These are phyloP conservation scores for Aspergillus oerlinghausenensis DNA, from an alignment of 2,329 filamentous ascomycete genomes.

Conservation along the genomic window DNA sequence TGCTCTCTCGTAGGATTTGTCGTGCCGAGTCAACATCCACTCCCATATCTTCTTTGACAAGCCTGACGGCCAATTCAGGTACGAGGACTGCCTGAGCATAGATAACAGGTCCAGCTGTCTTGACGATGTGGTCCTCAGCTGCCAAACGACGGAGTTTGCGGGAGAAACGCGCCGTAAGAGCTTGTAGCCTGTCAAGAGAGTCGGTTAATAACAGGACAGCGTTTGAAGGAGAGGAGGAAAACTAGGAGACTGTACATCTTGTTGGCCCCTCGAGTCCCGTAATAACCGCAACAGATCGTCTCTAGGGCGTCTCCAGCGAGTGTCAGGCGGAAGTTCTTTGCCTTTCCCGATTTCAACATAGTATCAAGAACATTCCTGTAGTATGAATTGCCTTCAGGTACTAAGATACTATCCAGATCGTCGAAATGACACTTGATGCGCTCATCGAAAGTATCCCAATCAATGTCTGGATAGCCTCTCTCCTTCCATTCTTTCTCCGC, in stretches of 20 bases:
- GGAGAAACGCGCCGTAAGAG: slow-evolving; percentile 59
- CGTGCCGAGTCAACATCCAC: slow-evolving; percentile 45
- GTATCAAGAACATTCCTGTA: slow-evolving; percentile 56
- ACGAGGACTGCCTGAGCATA: slow-evolving; percentile 74
- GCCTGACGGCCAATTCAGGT: slow-evolving; percentile 57
- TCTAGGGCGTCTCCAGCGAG: slow-evolving; percentile 42
- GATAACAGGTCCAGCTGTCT: slow-evolving; percentile 60
- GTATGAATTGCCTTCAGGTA: slow-evolving; percentile 49
- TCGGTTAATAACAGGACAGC: slow-evolving; percentile 3
- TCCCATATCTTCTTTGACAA: slow-evolving; percentile 58
- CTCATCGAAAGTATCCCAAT: slow-evolving; percentile 60
- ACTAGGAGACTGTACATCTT: slow-evolving; percentile 55
- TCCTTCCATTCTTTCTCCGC: slow-evolving; percentile 49
- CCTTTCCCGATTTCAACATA: slow-evolving; percentile 54
- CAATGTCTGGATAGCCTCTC: slow-evolving; percentile 64
- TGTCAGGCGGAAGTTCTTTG: slow-evolving; percentile 56
- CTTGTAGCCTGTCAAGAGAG: slow-evolving; percentile 42
- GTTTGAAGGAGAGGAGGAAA: slow-evolving; percentile 2
- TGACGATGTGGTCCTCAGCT: slow-evolving; percentile 60
- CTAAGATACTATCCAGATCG: slow-evolving; percentile 57
- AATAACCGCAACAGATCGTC: slow-evolving; percentile 71
- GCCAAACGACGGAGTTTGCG: slow-evolving; percentile 58
- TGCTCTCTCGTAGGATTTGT: slow-evolving; percentile 62
- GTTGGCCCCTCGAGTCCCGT: slow-evolving; percentile 69
- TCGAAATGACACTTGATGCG: slow-evolving; percentile 56